A percentile compares a stretch with the other conserved stretches of the same genome.
Evolutionary conservation across 2,329 filamentous ascomycete genomes (phyloP).

Genomic region (Cladosporium phlei): DNA sequence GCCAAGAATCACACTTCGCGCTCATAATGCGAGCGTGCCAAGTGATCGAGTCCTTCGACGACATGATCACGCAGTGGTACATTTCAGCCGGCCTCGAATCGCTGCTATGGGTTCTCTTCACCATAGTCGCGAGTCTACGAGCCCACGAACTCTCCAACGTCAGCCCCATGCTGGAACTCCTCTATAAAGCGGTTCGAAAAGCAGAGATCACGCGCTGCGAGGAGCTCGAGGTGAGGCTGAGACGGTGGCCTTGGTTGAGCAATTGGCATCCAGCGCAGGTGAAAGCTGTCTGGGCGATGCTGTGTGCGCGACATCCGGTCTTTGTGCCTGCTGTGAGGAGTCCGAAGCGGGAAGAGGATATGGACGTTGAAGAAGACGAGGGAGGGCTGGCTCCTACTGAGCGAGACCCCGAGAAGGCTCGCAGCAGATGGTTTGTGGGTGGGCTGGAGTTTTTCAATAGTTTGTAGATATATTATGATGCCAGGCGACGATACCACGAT

Average conservation of each 20-base stretch:
- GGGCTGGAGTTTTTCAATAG: constrained; percentile 11
- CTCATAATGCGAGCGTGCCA: constrained; percentile 4
- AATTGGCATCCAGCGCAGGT: constrained; percentile 9
- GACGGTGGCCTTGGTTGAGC: constrained; percentile 7
- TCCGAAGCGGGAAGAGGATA: not conserved
- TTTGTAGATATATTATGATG: too few relatives aligned
- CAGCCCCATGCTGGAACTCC: not conserved
- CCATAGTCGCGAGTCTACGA: not conserved
- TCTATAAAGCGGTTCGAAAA: constrained; percentile 3
- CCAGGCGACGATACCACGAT: too few relatives aligned
- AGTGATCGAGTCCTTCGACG: constrained; percentile 7
- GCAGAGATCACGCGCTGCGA: constrained; percentile 3
- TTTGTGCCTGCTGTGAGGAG: constrained; percentile 3
- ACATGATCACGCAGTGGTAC: constrained; percentile 13
- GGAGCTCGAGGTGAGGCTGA: not conserved
- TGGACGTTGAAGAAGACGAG: too few relatives aligned
- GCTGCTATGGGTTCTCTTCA: constrained; percentile 6
- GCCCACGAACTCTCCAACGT: not conserved
- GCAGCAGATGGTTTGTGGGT: constrained; percentile 5
- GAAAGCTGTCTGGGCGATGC: constrained; percentile 3
- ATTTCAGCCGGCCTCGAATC: constrained; percentile 7
- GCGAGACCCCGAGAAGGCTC: not conserved
- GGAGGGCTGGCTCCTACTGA: too few relatives aligned
- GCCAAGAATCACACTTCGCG: constrained; percentile 1
- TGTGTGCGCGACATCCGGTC: constrained; percentile 1